Evolutionary conservation across 2,329 filamentous ascomycete species (phyloP), one percentile per base, ranked within the genome.

Genomic region (Sporothrix curviconia): DNA sequence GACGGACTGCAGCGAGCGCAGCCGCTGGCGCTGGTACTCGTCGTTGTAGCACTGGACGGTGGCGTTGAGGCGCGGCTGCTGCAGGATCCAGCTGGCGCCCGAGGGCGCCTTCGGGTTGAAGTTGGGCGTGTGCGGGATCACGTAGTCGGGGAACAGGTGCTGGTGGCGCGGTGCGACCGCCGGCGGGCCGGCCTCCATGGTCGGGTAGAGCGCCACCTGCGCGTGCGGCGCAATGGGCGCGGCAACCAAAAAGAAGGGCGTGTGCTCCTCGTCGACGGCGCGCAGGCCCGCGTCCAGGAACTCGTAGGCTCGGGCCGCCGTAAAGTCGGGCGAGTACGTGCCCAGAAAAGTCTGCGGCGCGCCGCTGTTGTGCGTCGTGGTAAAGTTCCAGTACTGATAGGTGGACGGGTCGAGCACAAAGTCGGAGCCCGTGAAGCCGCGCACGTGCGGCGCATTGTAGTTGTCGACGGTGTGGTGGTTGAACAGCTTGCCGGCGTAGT

Each of bases 161-260:
- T 76, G 72, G 60, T 90, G 85, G 39, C 84, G 74, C 40, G 81
- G 72, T 0, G 83, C 77, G 0, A 83, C 77, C 15, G 86, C 34
- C 59, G 11, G 64, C 60, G 59, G 66, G 37, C 34, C 44, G 32
- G 17, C 37, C 39, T 39, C 63, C 61, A 55, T 30, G 15, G 24
- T n/a, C 12, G 55, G 55, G 14, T 34, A 8, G 25, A 39, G 63
- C 36, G 74, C 69, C 4, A 78, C 71, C 59, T 83, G 81, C 15
- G 78, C 77, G 63, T 90, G 87, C 1, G 87, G 86, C 0, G 81
- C 85, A 9, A 85, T 77, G 0, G 86, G 86, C 0, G 86, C 81
- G 7, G 87, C 74, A 0, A 77, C 78, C 3, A 90, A 67, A 65
- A 90, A 89, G 70, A 89, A 90, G 0, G 87, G 86, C 57, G n/a